Evolutionary conservation across 805 yeast genomes (phyloP), one percentile per base, ranked within the genome.

Genomic region (Sugiyamaella smithiae): DNA sequence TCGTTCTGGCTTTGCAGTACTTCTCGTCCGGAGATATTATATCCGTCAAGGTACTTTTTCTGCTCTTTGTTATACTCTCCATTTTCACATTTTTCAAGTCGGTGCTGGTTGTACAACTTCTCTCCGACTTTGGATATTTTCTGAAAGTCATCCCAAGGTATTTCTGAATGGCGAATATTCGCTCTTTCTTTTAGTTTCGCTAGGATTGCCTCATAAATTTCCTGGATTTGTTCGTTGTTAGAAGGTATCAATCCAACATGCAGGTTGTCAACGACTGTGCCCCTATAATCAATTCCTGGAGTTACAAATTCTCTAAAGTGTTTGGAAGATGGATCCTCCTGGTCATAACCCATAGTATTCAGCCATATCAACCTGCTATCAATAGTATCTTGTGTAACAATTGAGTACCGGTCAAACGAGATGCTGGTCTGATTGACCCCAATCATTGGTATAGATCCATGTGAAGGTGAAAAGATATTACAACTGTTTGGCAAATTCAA

Each of bases 291-390:
- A 37, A 50, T 50, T 11, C 45, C 48, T 5, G 54, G 54, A 4
- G 54, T 50, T 26, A 8, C 29, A 11, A 26, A 26, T 26, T 26
- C 29, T 26, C 29, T 26, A 8, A 11, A 11, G 11, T 26, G 29
- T 11, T 26, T 26, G 29, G 29, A 26, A 26, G 11, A 26, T 8
- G 29, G 29, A 26, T 26, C 11, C 11, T 26, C 29, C 9, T 12
- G 40, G 22, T 46, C 54, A 12, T 49, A 48, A 12, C 48, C 49
- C 16, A 57, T 31, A n/a, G 55, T 48, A 2, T 42, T 29, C 3
- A 48, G 35, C 62, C 62, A 58, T 17, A 58, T 43, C 11, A 48
- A 29, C 9, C 61, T 46, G 38, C 54, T 46, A 35, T 56, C 60
- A 35, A 47, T 45, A 16, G 46, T 37, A 16, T 54, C 45, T 9